Evolutionary conservation across 1,284 basidiomycete genomes (phyloP).

Genomic region (Cutaneotrichosporon sp.): DNA sequence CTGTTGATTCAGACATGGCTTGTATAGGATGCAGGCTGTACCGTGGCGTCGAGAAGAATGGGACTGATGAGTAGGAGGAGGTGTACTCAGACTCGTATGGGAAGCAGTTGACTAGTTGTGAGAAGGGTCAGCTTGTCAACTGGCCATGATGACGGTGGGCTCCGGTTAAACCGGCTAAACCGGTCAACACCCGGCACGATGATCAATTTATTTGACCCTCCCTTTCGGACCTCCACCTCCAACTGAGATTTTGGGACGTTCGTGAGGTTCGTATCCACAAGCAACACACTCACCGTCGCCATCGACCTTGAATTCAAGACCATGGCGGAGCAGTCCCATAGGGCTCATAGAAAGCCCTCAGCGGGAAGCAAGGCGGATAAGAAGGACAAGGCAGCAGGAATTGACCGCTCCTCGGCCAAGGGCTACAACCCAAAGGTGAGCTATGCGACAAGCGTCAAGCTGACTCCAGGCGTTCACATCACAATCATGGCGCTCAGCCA

Average conservation of each 20-base stretch:
- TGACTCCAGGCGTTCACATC: constrained; percentile 72
- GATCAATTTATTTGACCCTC: background rate
- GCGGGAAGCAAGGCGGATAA: constrained; percentile 71
- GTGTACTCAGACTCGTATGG: no score
- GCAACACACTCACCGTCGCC: background rate
- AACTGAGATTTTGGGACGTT: constrained; percentile 5
- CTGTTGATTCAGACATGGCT: no score
- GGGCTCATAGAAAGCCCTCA: constrained; percentile 67
- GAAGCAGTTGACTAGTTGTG: no score
- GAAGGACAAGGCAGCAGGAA: constrained; percentile 62
- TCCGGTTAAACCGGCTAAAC: no score
- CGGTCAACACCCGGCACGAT: no score
- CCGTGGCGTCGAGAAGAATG: no score
- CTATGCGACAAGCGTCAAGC: background rate
- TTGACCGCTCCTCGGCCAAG: constrained; percentile 54
- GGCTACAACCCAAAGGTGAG: constrained; percentile 89
- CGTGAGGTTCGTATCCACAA: background rate
- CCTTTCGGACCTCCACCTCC: background rate
- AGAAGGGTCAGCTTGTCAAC: no score
- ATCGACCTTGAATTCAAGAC: background rate
- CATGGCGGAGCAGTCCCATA: constrained; percentile 55
- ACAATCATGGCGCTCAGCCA: constrained; percentile 78
- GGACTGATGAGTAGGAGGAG: no score
- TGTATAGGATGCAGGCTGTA: no score
- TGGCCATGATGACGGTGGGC: no score